Evolutionary conservation across 345 rosid species (phyloP).

Genomic region (Eucalyptus tenuipes): DNA sequence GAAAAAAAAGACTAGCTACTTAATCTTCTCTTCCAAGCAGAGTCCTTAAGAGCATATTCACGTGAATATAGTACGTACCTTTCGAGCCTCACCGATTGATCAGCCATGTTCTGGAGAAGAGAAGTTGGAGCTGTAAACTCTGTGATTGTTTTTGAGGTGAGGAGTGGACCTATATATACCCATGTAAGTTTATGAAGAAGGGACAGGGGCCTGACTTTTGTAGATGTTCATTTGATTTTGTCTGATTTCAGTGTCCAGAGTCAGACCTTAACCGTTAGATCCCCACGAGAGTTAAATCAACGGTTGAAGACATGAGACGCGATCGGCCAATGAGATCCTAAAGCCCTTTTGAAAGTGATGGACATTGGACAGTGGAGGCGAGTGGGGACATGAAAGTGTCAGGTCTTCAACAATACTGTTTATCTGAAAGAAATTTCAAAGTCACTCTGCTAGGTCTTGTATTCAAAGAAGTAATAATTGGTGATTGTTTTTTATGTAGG

Average conservation of each 20-base stretch:
- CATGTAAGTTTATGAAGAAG: not conserved
- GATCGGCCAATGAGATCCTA: not conserved
- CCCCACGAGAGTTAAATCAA: not conserved
- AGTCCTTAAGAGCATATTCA: not conserved
- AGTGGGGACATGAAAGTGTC: too few relatives aligned
- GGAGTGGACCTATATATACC: not conserved
- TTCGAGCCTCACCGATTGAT: not conserved
- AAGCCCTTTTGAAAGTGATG: not conserved
- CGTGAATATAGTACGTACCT: not conserved
- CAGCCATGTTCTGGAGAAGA: not conserved
- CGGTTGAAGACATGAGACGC: not conserved
- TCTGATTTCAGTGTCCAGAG: not conserved
- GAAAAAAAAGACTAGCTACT: not conserved
- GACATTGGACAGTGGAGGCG: not conserved
- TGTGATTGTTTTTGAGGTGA: not conserved
- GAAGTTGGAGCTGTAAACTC: not conserved
- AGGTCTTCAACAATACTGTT: not conserved
- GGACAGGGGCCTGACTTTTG: not conserved
- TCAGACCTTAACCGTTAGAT: not conserved
- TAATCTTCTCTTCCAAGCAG: not conserved
- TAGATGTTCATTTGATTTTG: not conserved
- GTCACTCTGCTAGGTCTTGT: not conserved
- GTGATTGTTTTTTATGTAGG: not conserved
- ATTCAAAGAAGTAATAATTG: not conserved
- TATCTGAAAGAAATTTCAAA: not conserved